phyloP scores from a whole-genome alignment of 129 eudicot genomes.

The Helianthus tuberosus region DNA sequence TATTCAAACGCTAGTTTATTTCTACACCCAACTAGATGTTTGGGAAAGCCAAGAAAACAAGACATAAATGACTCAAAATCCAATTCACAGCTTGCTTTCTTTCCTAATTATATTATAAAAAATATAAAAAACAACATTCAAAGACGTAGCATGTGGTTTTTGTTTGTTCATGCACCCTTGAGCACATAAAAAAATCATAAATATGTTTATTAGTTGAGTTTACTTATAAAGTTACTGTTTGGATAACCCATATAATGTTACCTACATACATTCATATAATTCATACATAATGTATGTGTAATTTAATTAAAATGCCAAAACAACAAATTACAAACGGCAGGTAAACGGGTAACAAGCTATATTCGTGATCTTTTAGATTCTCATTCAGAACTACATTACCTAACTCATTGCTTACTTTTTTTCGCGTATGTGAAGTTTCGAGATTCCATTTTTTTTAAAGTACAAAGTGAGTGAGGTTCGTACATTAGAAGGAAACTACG shows the following conservation, averaged over 20 bases:
- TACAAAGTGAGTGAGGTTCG: not conserved
- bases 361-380: not conserved
- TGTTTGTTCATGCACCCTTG: constrained; percentile 1
- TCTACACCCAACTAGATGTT: constrained; percentile 22
- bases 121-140: not conserved
- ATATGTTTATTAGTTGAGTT: not conserved
- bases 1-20: constrained; percentile 17
- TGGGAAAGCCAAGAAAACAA: constrained; percentile 28
- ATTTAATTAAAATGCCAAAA: too few species aligned
- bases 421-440: not conserved
- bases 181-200: not conserved
- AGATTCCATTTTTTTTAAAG: not conserved
- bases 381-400: not conserved
- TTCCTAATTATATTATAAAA: not conserved
- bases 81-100: constrained; percentile 5
- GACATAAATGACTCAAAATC: constrained; percentile 1
- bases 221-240: not conserved
- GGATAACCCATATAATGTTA: too few species aligned
- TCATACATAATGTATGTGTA: too few species aligned
- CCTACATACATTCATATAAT: too few species aligned
- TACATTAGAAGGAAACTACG: not conserved
- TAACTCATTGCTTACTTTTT: not conserved
- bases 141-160: not conserved
- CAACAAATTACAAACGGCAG: too few species aligned
- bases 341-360: too few species aligned